Evolutionary conservation across 495 filamentous ascomycete genomes (phyloP), one percentile per base, ranked within the genome.

Genomic region (Penicillium angulare): DNA sequence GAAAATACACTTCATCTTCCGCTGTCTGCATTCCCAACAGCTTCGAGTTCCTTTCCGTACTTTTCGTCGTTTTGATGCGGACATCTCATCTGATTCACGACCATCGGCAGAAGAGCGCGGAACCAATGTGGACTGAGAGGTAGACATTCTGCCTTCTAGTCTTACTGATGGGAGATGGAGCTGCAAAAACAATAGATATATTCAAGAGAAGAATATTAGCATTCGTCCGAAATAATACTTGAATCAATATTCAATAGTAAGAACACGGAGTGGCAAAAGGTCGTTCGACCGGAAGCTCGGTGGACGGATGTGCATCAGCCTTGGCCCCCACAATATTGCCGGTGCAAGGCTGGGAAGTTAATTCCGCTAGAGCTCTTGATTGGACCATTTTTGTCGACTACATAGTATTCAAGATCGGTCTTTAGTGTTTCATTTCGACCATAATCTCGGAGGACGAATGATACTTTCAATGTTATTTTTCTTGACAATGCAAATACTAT

Each of bases 1-100:
- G 48, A 75, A 76, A n/a, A 57, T 72, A 56, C 77, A 80, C 33
- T 67, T 63, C 41, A 73, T 66, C 47, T 80, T 80, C 2, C 75
- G 68, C 41, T 68, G 71, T 45, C 76, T 77, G 59, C 77, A 45
- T 22, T 45, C 43, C 43, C 43, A 45, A 12, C 43, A 45, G 27
- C 43, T 45, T 1, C 17, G 43, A 7, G 43, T 45, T 21, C 43
- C 43, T 21, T 32, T 45, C 20, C 43, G 15, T 3, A 45, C 9
- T 21, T 45, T 45, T 16, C 43, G 32, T 34, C 26, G 26, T 13
- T 33, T 45, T 20, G 39, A 5, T 16, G 23, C 9, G 7, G 48
- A 7, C 20, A 12, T 18, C 18, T 36, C 29, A 24, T 43, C 35
- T 1, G n/a, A 6, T 3, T n/a, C 23, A 49, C 5, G 32, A 21